These are phyloP conservation scores for Biancaea sappan DNA, from an alignment of 306 rosid species.

Conservation along the genomic window DNA sequence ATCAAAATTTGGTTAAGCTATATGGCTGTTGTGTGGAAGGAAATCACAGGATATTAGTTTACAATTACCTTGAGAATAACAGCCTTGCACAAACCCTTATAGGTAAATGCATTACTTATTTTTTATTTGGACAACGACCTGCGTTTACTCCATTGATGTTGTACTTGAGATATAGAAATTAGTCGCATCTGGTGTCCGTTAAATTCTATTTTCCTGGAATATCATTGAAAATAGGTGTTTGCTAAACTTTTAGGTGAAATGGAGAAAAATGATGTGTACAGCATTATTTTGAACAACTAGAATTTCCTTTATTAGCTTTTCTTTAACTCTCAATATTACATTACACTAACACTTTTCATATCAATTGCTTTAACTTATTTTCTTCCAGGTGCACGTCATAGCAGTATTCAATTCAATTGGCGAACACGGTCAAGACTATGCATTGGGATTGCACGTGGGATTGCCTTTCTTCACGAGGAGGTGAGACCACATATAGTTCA, in stretches of 20 bases:
- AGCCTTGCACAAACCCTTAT: conserved; percentile 85
- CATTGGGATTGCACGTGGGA: conserved; percentile 81
- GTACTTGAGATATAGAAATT: conserved; percentile 4
- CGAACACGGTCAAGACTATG: conserved; percentile 61
- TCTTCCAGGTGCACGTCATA: conserved; percentile 64
- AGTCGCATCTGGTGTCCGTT: not conserved
- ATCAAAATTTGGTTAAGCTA: conserved; percentile 80
- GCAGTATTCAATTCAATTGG: conserved; percentile 67
- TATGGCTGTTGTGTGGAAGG: conserved; percentile 93
- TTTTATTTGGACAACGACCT: conserved; percentile 12
- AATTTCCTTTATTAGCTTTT: conserved; percentile 1
- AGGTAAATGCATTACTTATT: conserved; percentile 50
- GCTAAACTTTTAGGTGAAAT: not conserved
- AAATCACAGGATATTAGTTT: conserved; percentile 79
- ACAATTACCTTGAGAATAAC: conserved; percentile 91
- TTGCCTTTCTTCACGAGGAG: conserved; percentile 91
- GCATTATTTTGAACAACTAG: not conserved
- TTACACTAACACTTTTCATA: not conserved
- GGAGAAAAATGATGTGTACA: not conserved
- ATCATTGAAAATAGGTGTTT: not conserved
- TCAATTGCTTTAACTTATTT: conserved; percentile 19
- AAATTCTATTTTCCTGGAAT: not conserved
- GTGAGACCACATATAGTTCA: conserved; percentile 83
- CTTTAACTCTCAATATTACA: not conserved
- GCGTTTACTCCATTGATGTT: not conserved